Evolutionary conservation across 305 asterid genomes (phyloP).

Genomic region (Fraxinus paxiana): DNA sequence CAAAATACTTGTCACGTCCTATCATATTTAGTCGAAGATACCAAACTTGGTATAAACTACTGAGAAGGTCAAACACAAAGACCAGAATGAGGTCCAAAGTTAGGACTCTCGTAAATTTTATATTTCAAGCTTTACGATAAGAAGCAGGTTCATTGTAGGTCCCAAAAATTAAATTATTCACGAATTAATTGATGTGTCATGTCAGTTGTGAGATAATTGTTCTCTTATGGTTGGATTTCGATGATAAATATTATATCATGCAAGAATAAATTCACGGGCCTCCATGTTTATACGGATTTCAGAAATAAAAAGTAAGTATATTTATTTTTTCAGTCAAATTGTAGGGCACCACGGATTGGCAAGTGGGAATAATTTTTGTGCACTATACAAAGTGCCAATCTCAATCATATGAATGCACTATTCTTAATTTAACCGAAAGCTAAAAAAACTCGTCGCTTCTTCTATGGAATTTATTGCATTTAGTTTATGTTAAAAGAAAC

Average conservation of each 20-base stretch:
- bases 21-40: not conserved
- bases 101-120: not conserved
- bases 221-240: not conserved
- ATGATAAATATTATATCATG: not conserved
- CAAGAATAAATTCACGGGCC: constrained; percentile 13
- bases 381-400: not conserved
- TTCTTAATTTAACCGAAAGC: not conserved
- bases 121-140: not conserved
- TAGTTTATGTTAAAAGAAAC: not conserved
- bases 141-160: not conserved
- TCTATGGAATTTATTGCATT: not conserved
- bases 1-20: not conserved
- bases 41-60: not conserved
- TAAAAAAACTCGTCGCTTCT: not conserved
- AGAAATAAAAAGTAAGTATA: not conserved
- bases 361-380: not conserved
- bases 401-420: not conserved
- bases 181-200: not conserved
- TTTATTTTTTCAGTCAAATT: not conserved
- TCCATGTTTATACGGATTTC: not conserved
- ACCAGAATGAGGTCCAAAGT: not conserved
- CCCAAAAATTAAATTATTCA: not conserved
- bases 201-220: not conserved
- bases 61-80: not conserved
- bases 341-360: not conserved